phyloP scores from a whole-genome alignment of 148 eudicot genomes.

The Chenopodium suecicum region DNA sequence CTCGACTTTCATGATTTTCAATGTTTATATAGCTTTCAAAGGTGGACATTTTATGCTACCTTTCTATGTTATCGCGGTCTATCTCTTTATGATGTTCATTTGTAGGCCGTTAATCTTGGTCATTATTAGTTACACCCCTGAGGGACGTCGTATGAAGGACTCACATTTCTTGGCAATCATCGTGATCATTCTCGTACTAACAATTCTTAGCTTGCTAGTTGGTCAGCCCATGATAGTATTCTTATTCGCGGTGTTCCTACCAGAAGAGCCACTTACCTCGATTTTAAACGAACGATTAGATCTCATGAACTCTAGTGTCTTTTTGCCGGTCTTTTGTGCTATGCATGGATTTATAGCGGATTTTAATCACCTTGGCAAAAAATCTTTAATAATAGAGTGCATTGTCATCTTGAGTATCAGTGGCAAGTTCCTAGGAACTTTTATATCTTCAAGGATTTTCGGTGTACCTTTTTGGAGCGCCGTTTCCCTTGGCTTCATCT shows the following conservation, averaged over 20 bases:
- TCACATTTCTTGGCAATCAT: slow-evolving; percentile 15
- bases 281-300: slow-evolving; percentile 10
- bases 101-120: slow-evolving; percentile 12
- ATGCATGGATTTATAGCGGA: slow-evolving; percentile 11
- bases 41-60: neutral
- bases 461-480: slow-evolving; percentile 1
- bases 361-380: neutral
- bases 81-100: neutral
- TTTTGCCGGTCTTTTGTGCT: slow-evolving; percentile 20
- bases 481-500: slow-evolving; percentile 7
- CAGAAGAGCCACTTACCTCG: slow-evolving; percentile 27
- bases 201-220: neutral
- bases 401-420: neutral
- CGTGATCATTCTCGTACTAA: neutral
- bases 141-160: slow-evolving; percentile 18
- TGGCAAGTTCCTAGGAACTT: slow-evolving; percentile 19
- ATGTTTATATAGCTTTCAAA: neutral
- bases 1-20: neutral
- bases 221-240: neutral
- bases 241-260: slow-evolving; percentile 18
- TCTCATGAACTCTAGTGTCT: neutral
- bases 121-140: slow-evolving; percentile 14
- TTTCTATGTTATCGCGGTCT: neutral
- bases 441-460: neutral
- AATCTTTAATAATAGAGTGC: neutral